These are phyloP conservation scores for Mycena rosella DNA, from an alignment of 768 basidiomycete species.

Conservation along the genomic window DNA sequence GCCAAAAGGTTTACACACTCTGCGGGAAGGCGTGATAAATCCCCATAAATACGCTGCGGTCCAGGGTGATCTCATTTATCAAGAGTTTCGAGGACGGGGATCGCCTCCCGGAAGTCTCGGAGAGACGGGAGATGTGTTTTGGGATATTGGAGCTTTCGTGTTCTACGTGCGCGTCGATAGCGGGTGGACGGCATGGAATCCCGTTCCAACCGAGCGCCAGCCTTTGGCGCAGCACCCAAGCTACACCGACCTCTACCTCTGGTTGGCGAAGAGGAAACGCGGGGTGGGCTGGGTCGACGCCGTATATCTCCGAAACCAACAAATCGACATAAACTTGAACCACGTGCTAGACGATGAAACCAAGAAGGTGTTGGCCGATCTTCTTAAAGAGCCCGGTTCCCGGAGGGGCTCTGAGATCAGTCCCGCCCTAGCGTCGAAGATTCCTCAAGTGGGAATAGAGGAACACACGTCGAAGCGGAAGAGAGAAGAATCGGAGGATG, in stretches of 20 bases:
- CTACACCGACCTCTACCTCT: neutral
- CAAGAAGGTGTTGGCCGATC: neutral
- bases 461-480: neutral
- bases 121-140: neutral
- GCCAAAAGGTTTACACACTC: too few relatives aligned
- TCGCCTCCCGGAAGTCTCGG: neutral
- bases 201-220: neutral
- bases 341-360: neutral
- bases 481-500: too few relatives aligned
- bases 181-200: neutral
- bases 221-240: neutral
- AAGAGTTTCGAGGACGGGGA: too few relatives aligned
- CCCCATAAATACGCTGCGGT: too few relatives aligned
- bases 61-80: too few relatives aligned
- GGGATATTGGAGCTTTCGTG: neutral
- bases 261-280: neutral
- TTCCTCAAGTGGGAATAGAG: too few relatives aligned
- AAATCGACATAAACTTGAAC: neutral
- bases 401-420: too few relatives aligned
- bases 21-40: too few relatives aligned
- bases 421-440: too few relatives aligned
- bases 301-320: neutral
- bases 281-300: neutral
- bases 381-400: too few relatives aligned
- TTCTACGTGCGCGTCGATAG: neutral